Evolutionary conservation across 2,329 filamentous ascomycete species (phyloP), one percentile per base, ranked within the genome.

Genomic region (Fusarium nurragi): DNA sequence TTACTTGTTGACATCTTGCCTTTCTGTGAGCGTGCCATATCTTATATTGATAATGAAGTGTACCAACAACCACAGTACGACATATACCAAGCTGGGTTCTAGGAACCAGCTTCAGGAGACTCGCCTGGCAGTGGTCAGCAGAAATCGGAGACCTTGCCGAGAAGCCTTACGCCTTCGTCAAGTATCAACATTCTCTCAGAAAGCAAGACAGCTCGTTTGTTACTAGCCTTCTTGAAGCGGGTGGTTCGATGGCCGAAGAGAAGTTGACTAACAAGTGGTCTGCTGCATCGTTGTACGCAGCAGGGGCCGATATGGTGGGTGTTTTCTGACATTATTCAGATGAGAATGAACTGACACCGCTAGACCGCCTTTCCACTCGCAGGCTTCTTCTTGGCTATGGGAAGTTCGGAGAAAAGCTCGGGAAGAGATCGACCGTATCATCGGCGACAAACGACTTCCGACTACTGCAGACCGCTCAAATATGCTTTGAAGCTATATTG

Each of bases 391-490:
- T 10, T 69, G 14, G 67, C 67, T 0, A 69, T 69, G 60, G 41
- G 60, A 66, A 4, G 47, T 63, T 11, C 60, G 60, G 18, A 39
- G 18, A 19, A 69, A 62, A 8, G 66, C 61, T 0, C 68, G 68
- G 14, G 56, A 60, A 14, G 68, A 71, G 14, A 68, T 69, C 23
- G 68, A 69, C 16, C 13, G 47, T 11, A 56, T 71, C 9, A 23
- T 74, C 8, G 71, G 80, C 1, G 46, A 60, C 0, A 62, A 71
- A 8, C 62, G 73, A 6, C 49, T 76, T 1, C 74, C 74, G 0
- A 53, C 25, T 1, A 59, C 59, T 1, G 50, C 48, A 6, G 74
- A 76, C 47, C 62, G 67, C 1, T 36, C 58, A 5, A 71, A 57
- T 1, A 47, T 76, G 13, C 70, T 70, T 75, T 11, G 51, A 75